Evolutionary conservation across 192 early-diverging fungal species (phyloP), one percentile per base, ranked within the genome.

Genomic region (Entrophospora sp.): DNA sequence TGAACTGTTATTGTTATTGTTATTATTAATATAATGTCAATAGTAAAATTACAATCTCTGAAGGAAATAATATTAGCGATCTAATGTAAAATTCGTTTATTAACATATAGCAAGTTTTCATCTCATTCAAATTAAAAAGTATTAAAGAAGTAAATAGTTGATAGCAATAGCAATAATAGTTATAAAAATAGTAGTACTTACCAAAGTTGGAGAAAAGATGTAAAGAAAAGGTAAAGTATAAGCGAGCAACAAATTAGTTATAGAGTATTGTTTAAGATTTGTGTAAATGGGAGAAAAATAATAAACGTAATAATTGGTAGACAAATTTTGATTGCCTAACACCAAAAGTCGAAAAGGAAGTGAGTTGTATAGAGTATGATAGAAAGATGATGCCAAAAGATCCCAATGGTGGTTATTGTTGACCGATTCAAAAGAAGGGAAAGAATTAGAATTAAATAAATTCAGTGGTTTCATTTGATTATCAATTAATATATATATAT

Each of bases 141-240:
- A 43, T 1, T 18, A 16, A 43, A 43, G 13, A 16, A 43, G 1
- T 43, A 16, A 16, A 12, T 16, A 43, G 42, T 43, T 3, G 7
- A 16, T 16, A 12, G 13, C 42, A 43, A 1, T 2, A 1, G 18
- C 53, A 22, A 20, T 56, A n/a, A 18, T 20, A 56, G 18, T 56
- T 28, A 30, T 56, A 30, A 20, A n/a, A 14, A 16, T 56, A 20
- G 31, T 42, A 16, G 16, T 18, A 45, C 60, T 62, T 62, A 62
- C 60, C 42, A 62, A 32, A 42, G 60, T 62, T 45, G 60, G 60
- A 16, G 60, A 62, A 25, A 62, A 62, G 20, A 62, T 62, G 30
- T 62, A 62, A 30, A 62, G 31, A 9, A 62, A 14, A 20, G 60
- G 60, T 7, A 62, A 42, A 28, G 60, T 62, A 20, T 62, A 62